Percentiles rank a stretch among this genome's conserved stretches.
phyloP scores from a whole-genome alignment of 1,139 yeast genomes.

The Yamadazyma atlantica region DNA sequence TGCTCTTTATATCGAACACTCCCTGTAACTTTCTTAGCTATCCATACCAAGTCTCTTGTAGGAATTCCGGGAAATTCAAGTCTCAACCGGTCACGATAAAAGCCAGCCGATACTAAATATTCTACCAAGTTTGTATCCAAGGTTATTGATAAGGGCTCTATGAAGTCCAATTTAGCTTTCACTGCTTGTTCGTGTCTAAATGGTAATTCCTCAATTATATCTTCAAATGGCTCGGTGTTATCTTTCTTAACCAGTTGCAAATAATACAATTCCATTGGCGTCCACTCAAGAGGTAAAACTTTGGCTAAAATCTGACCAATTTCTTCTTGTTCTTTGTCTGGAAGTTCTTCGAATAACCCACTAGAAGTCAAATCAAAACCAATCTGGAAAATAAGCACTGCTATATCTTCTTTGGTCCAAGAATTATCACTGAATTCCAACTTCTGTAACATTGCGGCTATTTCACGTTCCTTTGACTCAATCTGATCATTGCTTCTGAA shows the following conservation, averaged over 20 bases:
- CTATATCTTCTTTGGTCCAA: slow-evolving; percentile 7
- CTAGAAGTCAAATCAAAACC: slow-evolving; percentile 13
- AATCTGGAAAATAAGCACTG: slow-evolving; percentile 5
- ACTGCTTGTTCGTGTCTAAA: slow-evolving; percentile 10
- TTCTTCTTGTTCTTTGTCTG: slow-evolving; percentile 13
- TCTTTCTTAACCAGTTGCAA: slow-evolving; percentile 7
- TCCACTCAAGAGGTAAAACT: slow-evolving; percentile 10
- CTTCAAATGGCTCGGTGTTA: slow-evolving; percentile 5
- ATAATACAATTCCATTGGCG: slow-evolving; percentile 11
- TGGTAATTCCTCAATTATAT: slow-evolving; percentile 13
- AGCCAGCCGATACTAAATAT: slow-evolving; percentile 7
- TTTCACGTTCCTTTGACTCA: slow-evolving; percentile 1
- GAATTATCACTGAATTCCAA: slow-evolving; percentile 1
- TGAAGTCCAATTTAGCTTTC: background rate
- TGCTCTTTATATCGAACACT: slow-evolving; percentile 2
- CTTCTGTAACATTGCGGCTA: background rate
- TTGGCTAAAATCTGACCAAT: slow-evolving; percentile 4
- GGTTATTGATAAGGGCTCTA: background rate
- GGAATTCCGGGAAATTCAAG: slow-evolving; percentile 16
- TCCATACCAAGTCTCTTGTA: slow-evolving; percentile 13
- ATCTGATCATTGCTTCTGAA: slow-evolving; percentile 7
- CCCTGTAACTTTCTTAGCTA: background rate
- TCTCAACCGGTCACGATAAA: slow-evolving; percentile 10
- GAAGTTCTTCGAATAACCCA: slow-evolving; percentile 17
- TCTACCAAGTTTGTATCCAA: slow-evolving; percentile 12